Evolutionary conservation across 768 basidiomycete genomes (phyloP).

Genomic region (Myochromella boudieri): DNA sequence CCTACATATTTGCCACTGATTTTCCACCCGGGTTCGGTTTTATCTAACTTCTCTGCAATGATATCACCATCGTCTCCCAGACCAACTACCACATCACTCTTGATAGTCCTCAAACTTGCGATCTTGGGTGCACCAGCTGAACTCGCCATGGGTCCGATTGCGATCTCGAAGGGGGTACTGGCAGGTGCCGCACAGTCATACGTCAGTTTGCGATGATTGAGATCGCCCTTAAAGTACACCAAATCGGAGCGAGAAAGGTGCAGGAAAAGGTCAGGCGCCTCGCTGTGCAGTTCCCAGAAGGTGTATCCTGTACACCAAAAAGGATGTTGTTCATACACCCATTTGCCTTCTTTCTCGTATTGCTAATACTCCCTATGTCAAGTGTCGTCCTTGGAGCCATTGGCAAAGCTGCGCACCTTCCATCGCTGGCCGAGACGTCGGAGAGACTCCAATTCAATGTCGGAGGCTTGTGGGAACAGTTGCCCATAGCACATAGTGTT

Average conservation of each 20-base stretch:
- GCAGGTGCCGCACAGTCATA: slow-evolving; percentile 87
- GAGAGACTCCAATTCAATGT: slow-evolving; percentile 79
- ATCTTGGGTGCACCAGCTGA: slow-evolving; percentile 86
- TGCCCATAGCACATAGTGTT: slow-evolving; percentile 91
- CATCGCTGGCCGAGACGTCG: slow-evolving; percentile 79
- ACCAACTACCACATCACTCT: slow-evolving; percentile 93
- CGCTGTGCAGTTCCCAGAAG: slow-evolving; percentile 82
- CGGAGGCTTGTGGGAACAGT: slow-evolving; percentile 81
- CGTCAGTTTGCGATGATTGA: slow-evolving; percentile 90
- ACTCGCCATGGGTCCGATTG: slow-evolving; percentile 91
- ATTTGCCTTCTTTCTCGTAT: slow-evolving; percentile 91
- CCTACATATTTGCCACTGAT: slow-evolving; percentile 95
- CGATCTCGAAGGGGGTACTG: slow-evolving; percentile 84
- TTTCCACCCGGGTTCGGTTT: slow-evolving; percentile 91
- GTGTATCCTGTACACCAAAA: slow-evolving; percentile 98
- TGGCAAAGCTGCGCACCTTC: slow-evolving; percentile 57
- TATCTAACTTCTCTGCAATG: slow-evolving; percentile 77
- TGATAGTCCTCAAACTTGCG: slow-evolving; percentile 87
- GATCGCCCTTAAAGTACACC: slow-evolving; percentile 92
- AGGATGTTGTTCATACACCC: slow-evolving; percentile 92
- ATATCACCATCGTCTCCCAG: slow-evolving; percentile 67
- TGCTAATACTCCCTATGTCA: slow-evolving; percentile 41
- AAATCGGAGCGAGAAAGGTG: slow-evolving; percentile 88
- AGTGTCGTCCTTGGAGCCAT: not conserved
- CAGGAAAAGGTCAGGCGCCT: slow-evolving; percentile 90